A percentile compares a stretch with the other conserved stretches of the same genome.
These are phyloP conservation scores for Naganishia sp. DNA, from an alignment of 1,284 basidiomycete species.

Conservation along the genomic window DNA sequence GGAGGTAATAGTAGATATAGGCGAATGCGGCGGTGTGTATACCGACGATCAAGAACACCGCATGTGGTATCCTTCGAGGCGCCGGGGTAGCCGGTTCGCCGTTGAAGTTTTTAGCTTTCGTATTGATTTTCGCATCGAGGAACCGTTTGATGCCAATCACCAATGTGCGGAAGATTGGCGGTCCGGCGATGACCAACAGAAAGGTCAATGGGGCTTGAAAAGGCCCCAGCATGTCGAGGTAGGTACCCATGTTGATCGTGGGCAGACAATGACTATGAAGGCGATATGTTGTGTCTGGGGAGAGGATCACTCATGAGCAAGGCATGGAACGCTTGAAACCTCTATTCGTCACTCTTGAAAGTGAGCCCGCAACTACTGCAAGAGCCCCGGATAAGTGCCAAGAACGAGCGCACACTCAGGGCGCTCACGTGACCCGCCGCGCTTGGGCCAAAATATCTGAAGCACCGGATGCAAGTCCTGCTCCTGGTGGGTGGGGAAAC, in stretches of 20 bases:
- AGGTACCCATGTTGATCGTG: conserved; percentile 11
- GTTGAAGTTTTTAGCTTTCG: conserved; percentile 4
- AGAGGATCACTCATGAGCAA: no score
- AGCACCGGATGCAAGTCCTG: neutral
- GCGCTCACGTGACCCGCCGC: conserved; percentile 3
- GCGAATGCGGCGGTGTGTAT: conserved; percentile 16
- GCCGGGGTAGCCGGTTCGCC: conserved; percentile 4
- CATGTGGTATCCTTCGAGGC: conserved; percentile 14
- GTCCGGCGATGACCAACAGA: conserved; percentile 19
- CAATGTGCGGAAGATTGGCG: conserved; percentile 17
- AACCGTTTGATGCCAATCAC: conserved; percentile 7
- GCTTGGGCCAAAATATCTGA: conserved; percentile 10
- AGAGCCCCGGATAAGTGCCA: neutral
- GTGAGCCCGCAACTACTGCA: neutral
- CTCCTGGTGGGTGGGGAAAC: neutral
- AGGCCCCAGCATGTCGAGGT: conserved; percentile 16
- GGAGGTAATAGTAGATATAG: conserved; percentile 22
- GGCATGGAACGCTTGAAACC: neutral
- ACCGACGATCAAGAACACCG: conserved; percentile 13
- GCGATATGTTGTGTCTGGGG: neutral
- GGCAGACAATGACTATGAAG: neutral
- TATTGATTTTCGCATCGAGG: conserved; percentile 12
- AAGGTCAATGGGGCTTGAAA: conserved; percentile 19
- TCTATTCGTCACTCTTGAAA: conserved; percentile 10
- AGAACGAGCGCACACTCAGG: neutral